Conservation (phyloP, 1,139 yeast species). For the Suhomyces atakaporum region DNA sequence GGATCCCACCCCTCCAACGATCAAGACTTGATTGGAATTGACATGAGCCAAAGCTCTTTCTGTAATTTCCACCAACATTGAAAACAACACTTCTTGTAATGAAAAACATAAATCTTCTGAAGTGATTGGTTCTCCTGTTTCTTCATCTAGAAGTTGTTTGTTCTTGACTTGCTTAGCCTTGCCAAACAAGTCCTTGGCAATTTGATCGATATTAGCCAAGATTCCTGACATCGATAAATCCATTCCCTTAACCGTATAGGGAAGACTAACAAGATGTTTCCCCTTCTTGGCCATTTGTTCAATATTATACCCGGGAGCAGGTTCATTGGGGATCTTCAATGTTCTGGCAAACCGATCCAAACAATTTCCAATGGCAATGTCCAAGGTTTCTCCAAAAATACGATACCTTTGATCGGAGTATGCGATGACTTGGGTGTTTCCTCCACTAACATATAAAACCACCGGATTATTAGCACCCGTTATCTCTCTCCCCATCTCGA, state of each 20-base stretch:
- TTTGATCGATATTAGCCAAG: constrained; percentile 74
- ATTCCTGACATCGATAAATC: constrained; percentile 97
- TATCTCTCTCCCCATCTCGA: constrained; percentile 98
- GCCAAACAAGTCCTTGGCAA: constrained; percentile 70
- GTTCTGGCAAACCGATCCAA: constrained; percentile 94
- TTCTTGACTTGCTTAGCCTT: constrained; percentile 41
- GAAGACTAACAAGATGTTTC: constrained; percentile 69
- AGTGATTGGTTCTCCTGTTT: constrained; percentile 60
- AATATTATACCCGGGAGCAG: constrained; percentile 96
- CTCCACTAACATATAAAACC: constrained; percentile 95
- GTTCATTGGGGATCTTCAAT: constrained; percentile 82
- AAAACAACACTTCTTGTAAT: constrained; percentile 85
- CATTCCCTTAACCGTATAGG: constrained; percentile 98
- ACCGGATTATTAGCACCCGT: constrained; percentile 96
- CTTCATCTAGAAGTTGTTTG: constrained; percentile 49
- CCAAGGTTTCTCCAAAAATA: constrained; percentile 95
- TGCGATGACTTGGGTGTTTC: constrained; percentile 97
- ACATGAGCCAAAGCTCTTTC: constrained; percentile 99
- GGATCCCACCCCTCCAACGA: constrained; percentile 98
- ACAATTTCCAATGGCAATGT: constrained; percentile 96
- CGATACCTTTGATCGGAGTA: constrained; percentile 90
- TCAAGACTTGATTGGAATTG: constrained; percentile 80
- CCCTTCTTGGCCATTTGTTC: constrained; percentile 89
- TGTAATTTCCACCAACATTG: constrained; percentile 97
- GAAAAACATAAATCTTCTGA: constrained; percentile 91